Base-by-base conservation (phyloP, 176 grass and related monocot species). In the Rhipidocladum racemiflorum region DNA sequence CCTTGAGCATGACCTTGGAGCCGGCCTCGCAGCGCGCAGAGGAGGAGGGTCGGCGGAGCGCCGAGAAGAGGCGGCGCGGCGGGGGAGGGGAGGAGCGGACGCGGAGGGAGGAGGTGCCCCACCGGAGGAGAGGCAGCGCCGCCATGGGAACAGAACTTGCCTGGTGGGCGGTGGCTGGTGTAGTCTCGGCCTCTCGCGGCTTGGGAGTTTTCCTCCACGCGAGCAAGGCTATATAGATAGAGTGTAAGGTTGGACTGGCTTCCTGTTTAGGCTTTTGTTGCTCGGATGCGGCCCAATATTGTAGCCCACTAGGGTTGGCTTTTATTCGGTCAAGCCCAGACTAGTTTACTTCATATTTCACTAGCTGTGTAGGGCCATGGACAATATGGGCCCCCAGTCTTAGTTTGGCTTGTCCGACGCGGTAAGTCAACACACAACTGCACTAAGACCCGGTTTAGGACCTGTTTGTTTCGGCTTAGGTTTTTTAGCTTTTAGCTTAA, bases 1-100 rank as follows among this genome's bases (percentile, higher is more conserved):
- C 92, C 93, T 95, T 99, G 79, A 93, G 77, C 72, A 91, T 51
- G 63, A 91, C 80, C 77, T 82, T 95, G n/a, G 87, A 87, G 44
- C 71, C 85, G 28, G 80, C 56, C 55, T 80, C 85, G 59, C 69
- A 68, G 60, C 61, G 53, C 69, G 24, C 61, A 7, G 39, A 39
- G 76, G 66, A 28, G 32, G 72, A 34, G 35, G 73, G 86, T 3
- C 81, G 78, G 70, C 86, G 72, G 64, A 93, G 67, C 17, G 27
- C n/a, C 11, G 91, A 87, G 50, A 88, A 90, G 24, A 87, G 60
- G 34, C 68, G 85, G 32, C 68, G 65, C 44, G 78, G 49, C 4
- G 82, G 15, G 27, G 73, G 42, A 73, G 66, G 28, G 35, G 42
- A 75, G 39, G 67, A 61, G 65, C 67, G 46, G 61, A 70, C 67